Evolutionary conservation across 768 basidiomycete genomes (phyloP).

Genomic region (Boletus insuetus): DNA sequence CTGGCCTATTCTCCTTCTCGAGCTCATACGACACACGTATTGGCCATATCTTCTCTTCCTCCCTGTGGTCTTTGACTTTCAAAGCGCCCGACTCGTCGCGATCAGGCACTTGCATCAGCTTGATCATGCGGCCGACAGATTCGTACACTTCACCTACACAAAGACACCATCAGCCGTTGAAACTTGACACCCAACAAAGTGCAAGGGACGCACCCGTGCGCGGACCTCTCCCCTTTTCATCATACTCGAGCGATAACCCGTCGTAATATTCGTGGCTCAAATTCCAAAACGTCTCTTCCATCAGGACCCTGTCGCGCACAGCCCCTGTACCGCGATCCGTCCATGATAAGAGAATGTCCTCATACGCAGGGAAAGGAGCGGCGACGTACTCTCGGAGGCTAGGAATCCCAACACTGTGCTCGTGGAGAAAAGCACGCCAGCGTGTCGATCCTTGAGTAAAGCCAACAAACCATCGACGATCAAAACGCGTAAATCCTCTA

Average conservation of each 20-base stretch:
- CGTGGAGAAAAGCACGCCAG: conserved; percentile 15
- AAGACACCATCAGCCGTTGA: not conserved
- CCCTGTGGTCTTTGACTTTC: not conserved
- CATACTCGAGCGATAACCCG: conserved; percentile 12
- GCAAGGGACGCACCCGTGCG: conserved; percentile 9
- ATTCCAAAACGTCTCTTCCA: conserved; percentile 12
- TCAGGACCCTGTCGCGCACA: conserved; percentile 16
- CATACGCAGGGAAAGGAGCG: not conserved
- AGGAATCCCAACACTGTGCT: conserved; percentile 14
- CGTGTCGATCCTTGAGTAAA: conserved; percentile 17
- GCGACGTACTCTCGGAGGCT: conserved; percentile 14
- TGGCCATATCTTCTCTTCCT: conserved; percentile 9
- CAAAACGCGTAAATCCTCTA: conserved; percentile 10
- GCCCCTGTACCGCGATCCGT: conserved; percentile 2
- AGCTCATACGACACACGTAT: conserved; percentile 13
- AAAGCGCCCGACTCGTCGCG: not conserved
- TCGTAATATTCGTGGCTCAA: conserved; percentile 22
- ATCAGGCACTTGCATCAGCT: conserved; percentile 13
- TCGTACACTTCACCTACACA: conserved; percentile 24
- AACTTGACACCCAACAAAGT: too few relatives aligned
- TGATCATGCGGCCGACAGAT: conserved; percentile 22
- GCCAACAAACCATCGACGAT: conserved; percentile 12
- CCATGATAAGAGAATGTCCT: not conserved
- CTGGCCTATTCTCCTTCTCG: not conserved
- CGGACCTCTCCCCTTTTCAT: conserved; percentile 10